Conservation (phyloP, 345 rosid species). For the Hevea brasiliensis region DNA sequence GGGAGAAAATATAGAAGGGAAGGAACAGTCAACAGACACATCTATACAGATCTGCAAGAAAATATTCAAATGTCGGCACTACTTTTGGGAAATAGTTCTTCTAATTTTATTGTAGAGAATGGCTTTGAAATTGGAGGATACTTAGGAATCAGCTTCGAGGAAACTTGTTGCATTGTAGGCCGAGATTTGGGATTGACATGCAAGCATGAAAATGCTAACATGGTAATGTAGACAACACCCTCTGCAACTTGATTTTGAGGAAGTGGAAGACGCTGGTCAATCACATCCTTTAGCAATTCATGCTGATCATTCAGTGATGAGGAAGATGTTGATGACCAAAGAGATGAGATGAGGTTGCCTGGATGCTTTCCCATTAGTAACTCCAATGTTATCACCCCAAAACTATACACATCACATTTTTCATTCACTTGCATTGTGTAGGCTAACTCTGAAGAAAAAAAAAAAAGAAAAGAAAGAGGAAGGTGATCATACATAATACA, state of each 20-base stretch:
- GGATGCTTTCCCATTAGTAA: background rate
- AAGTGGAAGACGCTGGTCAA: background rate
- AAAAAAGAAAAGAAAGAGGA: no score
- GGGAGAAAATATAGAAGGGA: no score
- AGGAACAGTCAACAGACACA: no score
- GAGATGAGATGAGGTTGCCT: background rate
- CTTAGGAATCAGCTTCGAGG: background rate
- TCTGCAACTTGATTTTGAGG: background rate
- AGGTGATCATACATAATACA: no score
- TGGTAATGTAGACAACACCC: background rate
- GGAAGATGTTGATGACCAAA: background rate
- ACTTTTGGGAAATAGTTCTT: no score
- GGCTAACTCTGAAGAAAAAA: background rate
- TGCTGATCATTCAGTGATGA: background rate
- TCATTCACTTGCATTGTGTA: background rate
- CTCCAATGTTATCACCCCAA: background rate
- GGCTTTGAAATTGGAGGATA: no score
- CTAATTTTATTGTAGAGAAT: no score
- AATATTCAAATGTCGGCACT: no score
- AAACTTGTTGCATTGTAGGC: constrained; percentile 19
- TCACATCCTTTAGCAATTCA: background rate
- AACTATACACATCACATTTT: background rate
- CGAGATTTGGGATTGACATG: background rate
- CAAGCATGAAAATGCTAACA: constrained; percentile 22
- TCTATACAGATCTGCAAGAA: no score